A percentile compares a stretch with the other conserved stretches of the same genome.
Conservation (phyloP, 2,329 filamentous ascomycete genomes). For the Scedosporium aurantiacum region DNA sequence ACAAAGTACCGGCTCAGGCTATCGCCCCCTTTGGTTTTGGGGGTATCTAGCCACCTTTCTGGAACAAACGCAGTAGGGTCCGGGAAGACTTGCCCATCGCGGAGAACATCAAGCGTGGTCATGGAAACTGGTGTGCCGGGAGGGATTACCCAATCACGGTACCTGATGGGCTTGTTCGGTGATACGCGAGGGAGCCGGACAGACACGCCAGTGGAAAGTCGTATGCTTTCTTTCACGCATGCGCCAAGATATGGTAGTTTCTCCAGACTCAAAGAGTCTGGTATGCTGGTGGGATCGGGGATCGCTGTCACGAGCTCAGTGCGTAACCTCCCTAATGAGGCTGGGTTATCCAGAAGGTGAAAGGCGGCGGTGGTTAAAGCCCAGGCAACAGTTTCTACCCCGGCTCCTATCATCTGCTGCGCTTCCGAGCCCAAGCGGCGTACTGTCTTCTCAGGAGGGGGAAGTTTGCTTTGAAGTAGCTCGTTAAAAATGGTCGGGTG, state of each 20-base stretch:
- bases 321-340: constrained; percentile 5
- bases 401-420: background rate
- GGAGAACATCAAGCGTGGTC: background rate
- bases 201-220: background rate
- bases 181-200: background rate
- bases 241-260: background rate
- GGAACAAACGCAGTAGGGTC: background rate
- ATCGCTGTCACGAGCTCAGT: constrained; percentile 1
- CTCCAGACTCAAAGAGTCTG: background rate
- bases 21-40: background rate
- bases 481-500: background rate
- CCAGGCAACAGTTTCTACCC: background rate
- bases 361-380: background rate
- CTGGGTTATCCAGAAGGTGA: background rate
- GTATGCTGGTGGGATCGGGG: background rate
- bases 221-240: background rate
- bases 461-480: background rate
- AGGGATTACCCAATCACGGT: background rate
- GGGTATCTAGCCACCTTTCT: background rate
- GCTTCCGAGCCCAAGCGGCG: background rate
- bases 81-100: background rate
- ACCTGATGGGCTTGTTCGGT: background rate
- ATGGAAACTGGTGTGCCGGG: background rate
- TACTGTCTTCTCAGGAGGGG: background rate
- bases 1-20: background rate